Conservation (phyloP, 495 filamentous ascomycete species). For the Aspergillus indologenus region DNA sequence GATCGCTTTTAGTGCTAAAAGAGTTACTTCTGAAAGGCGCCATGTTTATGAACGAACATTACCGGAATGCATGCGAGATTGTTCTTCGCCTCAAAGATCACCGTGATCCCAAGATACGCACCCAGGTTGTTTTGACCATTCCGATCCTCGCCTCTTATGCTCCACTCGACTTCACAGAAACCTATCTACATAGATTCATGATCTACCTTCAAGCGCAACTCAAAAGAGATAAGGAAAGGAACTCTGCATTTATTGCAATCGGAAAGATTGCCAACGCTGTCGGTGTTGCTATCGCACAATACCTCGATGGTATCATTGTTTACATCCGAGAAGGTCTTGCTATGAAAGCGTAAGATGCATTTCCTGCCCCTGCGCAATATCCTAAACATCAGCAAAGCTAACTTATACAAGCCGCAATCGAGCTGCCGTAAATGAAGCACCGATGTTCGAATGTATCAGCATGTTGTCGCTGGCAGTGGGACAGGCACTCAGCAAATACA, state of each 20-base stretch:
- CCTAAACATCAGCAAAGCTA: slow-evolving; percentile 13
- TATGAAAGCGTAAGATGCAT: slow-evolving; percentile 62
- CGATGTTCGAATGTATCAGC: slow-evolving; percentile 97
- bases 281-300: slow-evolving; percentile 87
- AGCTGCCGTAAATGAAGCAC: slow-evolving; percentile 68
- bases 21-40: slow-evolving; percentile 88
- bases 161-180: slow-evolving; percentile 75
- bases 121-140: slow-evolving; percentile 83
- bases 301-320: slow-evolving; percentile 87
- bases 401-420: slow-evolving; percentile 59
- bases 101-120: slow-evolving; percentile 78
- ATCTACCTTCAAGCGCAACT: slow-evolving; percentile 89
- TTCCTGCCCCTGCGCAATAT: neutral
- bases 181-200: slow-evolving; percentile 94
- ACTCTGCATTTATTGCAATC: slow-evolving; percentile 90
- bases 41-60: slow-evolving; percentile 97
- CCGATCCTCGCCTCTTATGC: slow-evolving; percentile 91
- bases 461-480: slow-evolving; percentile 92
- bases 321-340: slow-evolving; percentile 89
- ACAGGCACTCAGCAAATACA: slow-evolving; percentile 95
- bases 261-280: slow-evolving; percentile 95
- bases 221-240: slow-evolving; percentile 92
- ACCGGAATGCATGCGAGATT: slow-evolving; percentile 84
- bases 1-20: slow-evolving; percentile 83
- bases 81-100: slow-evolving; percentile 88